Evolutionary conservation across 2,329 filamentous ascomycete species (phyloP).

Genomic region (Cordyceps farinosa): DNA sequence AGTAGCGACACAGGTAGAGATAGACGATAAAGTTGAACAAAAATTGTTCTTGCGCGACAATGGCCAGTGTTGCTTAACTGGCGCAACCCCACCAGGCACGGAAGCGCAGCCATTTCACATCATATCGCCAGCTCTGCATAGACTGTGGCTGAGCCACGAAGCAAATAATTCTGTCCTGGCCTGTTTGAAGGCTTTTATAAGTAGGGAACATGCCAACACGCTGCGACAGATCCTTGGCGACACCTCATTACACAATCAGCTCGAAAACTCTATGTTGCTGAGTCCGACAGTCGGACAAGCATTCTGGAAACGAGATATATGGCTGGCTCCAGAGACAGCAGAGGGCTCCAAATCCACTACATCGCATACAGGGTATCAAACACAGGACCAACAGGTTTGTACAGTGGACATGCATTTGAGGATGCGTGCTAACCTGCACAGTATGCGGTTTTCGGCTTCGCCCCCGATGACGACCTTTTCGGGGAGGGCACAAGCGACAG

Average conservation of each 20-base stretch:
- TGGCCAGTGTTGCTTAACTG: constrained; percentile 1
- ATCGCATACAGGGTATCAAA: not conserved
- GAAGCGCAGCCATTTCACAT: not conserved
- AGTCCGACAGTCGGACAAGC: not conserved
- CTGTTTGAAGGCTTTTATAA: not conserved
- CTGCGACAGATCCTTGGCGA: not conserved
- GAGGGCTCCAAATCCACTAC: not conserved
- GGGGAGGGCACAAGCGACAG: not conserved
- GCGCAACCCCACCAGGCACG: not conserved
- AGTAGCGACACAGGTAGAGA: not conserved
- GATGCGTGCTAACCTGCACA: not conserved
- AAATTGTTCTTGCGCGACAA: not conserved
- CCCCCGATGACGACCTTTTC: not conserved
- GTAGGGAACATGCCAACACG: not conserved
- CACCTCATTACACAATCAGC: not conserved
- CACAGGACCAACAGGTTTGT: not conserved
- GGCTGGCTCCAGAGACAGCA: not conserved
- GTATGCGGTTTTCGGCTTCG: constrained; percentile 1
- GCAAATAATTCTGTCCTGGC: not conserved
- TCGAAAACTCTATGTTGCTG: not conserved
- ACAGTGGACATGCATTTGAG: not conserved
- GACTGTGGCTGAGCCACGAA: not conserved
- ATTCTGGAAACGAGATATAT: not conserved
- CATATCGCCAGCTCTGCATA: not conserved
- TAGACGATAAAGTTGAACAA: not conserved